Evolutionary conservation across 805 yeast species (phyloP).

Genomic region (Candida corydali): DNA sequence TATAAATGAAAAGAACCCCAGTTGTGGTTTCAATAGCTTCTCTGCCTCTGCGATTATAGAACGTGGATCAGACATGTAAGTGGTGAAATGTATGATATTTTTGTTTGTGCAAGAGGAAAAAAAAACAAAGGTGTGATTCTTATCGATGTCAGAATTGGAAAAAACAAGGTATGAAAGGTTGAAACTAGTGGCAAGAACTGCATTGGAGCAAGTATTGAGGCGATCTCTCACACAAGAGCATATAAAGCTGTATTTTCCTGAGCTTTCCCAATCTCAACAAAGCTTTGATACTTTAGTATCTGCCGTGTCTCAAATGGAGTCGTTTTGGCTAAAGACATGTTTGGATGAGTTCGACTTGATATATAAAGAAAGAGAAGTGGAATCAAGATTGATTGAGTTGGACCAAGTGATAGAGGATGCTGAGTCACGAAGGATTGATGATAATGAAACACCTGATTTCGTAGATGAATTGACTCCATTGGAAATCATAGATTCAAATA

Average conservation of each 20-base stretch:
- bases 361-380: constrained; percentile 44
- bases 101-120: no score
- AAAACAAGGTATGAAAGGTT: constrained; percentile 47
- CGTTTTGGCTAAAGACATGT: constrained; percentile 48
- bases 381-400: constrained; percentile 40
- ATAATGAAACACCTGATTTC: constrained; percentile 16
- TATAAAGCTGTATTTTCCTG: constrained; percentile 52
- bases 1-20: constrained; percentile 63
- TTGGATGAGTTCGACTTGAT: constrained; percentile 52
- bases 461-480: constrained; percentile 27
- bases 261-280: constrained; percentile 36
- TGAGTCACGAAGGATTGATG: constrained; percentile 19
- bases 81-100: neutral
- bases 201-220: constrained; percentile 52
- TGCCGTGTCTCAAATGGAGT: constrained; percentile 49
- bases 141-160: neutral
- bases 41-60: constrained; percentile 42
- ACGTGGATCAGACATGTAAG: constrained; percentile 40
- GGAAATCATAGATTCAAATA: constrained; percentile 29
- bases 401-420: constrained; percentile 47
- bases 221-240: constrained; percentile 47
- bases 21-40: constrained; percentile 49
- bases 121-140: neutral
- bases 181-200: constrained; percentile 47
- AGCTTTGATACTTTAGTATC: constrained; percentile 43